These are phyloP conservation scores for Talaromyces sp. DNA, from an alignment of 2,329 filamentous ascomycete species.

Conservation along the genomic window DNA sequence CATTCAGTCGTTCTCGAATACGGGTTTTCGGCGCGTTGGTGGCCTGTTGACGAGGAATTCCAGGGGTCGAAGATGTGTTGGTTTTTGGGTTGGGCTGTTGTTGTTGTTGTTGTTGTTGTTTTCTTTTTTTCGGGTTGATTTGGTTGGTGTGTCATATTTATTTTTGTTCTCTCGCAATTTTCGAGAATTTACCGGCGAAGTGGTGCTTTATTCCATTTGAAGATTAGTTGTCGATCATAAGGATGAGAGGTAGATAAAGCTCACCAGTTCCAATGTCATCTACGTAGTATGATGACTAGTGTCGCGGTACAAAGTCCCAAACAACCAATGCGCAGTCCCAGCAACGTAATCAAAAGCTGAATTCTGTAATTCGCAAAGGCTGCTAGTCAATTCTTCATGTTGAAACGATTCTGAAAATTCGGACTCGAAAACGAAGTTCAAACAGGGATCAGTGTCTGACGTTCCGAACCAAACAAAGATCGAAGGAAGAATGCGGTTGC, in stretches of 20 bases:
- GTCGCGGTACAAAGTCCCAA: too few relatives aligned
- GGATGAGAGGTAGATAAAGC: too few relatives aligned
- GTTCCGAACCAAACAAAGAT: background rate
- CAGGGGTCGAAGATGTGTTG: constrained; percentile 35
- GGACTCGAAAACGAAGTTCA: background rate
- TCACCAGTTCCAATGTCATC: too few relatives aligned
- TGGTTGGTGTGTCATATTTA: background rate
- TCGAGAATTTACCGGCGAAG: too few relatives aligned
- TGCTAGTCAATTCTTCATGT: background rate
- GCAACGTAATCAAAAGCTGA: too few relatives aligned
- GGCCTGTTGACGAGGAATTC: constrained; percentile 69
- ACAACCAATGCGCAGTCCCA: too few relatives aligned
- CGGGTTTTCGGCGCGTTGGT: constrained; percentile 68
- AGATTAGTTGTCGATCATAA: too few relatives aligned
- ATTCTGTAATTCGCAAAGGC: too few relatives aligned
- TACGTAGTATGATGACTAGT: too few relatives aligned
- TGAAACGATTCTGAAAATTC: background rate
- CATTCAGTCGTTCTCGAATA: constrained; percentile 61
- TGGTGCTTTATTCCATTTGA: too few relatives aligned
- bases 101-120: too few relatives aligned
- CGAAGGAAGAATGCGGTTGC: background rate
- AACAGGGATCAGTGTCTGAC: background rate
- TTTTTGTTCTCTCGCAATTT: too few relatives aligned
- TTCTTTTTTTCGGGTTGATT: background rate
- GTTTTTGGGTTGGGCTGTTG: background rate